A percentile compares a stretch with the other conserved stretches of the same genome.
phyloP scores from a whole-genome alignment of 2,329 filamentous ascomycete species.

The Leptographium radiaticola region DNA sequence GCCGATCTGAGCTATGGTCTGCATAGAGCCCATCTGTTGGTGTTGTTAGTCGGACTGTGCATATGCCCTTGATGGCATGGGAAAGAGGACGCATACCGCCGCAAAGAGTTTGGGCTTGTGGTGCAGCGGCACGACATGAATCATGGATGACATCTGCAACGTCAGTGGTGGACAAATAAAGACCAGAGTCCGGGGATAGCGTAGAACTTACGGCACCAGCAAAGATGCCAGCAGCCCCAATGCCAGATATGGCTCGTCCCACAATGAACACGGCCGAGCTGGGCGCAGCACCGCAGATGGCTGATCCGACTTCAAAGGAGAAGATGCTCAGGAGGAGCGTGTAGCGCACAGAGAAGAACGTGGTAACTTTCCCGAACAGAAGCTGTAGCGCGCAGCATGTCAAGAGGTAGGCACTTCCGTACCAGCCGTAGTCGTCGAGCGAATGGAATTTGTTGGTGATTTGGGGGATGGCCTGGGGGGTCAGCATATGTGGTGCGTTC shows the following conservation, averaged over 20 bases:
- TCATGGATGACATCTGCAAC: conserved; percentile 10
- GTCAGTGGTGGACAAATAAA: conserved; percentile 1
- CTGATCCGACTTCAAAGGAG: conserved; percentile 35
- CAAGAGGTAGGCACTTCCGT: conserved; percentile 5
- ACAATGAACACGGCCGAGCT: not conserved
- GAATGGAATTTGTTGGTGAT: conserved; percentile 6
- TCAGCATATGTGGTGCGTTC: not conserved
- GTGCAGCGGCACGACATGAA: conserved; percentile 18
- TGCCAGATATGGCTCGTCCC: not conserved
- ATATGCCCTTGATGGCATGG: conserved; percentile 12
- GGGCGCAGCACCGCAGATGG: conserved; percentile 7
- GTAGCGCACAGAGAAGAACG: not conserved
- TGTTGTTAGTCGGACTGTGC: not conserved
- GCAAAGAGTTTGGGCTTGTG: conserved; percentile 21
- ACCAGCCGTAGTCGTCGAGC: conserved; percentile 7
- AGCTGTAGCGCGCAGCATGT: not conserved
- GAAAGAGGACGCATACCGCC: not conserved
- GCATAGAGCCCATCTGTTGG: conserved; percentile 1
- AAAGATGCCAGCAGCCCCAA: not conserved
- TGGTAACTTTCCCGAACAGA: not conserved
- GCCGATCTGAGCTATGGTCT: conserved; percentile 17
- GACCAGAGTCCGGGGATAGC: conserved; percentile 30
- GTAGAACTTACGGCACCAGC: not conserved
- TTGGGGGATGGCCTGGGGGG: conserved; percentile 2
- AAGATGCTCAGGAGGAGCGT: not conserved